These are phyloP conservation scores for Physcomitrellopsis africana DNA, from an alignment of 225 moss, liverwort and hornwort genomes.

Conservation along the genomic window DNA sequence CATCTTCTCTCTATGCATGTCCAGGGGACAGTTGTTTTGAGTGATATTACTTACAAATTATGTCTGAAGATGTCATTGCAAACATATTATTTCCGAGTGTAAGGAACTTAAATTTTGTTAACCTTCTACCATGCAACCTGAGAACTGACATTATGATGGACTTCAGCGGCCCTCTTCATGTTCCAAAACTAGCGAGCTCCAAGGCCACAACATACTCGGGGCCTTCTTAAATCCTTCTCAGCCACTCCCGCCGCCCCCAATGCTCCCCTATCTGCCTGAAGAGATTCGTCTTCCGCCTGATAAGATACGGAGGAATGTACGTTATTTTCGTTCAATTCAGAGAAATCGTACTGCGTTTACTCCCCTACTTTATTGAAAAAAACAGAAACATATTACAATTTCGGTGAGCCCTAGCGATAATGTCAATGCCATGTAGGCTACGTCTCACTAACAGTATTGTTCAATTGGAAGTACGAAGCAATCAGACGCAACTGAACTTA, in stretches of 20 bases:
- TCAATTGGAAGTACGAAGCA: no score
- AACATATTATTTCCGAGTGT: not conserved
- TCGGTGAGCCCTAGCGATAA: no score
- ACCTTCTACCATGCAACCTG: conserved; percentile 8
- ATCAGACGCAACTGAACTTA: not conserved
- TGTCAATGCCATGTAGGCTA: no score
- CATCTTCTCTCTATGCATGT: not conserved
- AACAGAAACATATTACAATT: no score
- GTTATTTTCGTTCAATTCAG: conserved; percentile 5
- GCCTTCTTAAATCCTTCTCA: conserved; percentile 39
- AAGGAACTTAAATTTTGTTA: not conserved
- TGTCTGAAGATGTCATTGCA: not conserved
- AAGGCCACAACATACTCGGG: conserved; percentile 46
- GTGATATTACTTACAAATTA: not conserved
- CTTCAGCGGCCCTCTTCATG: conserved; percentile 50
- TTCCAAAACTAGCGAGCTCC: conserved; percentile 41
- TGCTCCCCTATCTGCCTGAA: conserved; percentile 39
- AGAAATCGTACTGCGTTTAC: not conserved
- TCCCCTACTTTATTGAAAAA: no score
- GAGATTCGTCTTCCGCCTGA: conserved; percentile 42
- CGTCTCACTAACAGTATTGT: no score
- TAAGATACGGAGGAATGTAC: conserved; percentile 43
- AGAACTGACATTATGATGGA: conserved; percentile 37
- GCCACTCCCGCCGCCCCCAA: conserved; percentile 37
- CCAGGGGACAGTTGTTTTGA: not conserved